Evolutionary conservation across 1,284 basidiomycete species (phyloP).

Genomic region (Erythrobasidium hasegawianum): DNA sequence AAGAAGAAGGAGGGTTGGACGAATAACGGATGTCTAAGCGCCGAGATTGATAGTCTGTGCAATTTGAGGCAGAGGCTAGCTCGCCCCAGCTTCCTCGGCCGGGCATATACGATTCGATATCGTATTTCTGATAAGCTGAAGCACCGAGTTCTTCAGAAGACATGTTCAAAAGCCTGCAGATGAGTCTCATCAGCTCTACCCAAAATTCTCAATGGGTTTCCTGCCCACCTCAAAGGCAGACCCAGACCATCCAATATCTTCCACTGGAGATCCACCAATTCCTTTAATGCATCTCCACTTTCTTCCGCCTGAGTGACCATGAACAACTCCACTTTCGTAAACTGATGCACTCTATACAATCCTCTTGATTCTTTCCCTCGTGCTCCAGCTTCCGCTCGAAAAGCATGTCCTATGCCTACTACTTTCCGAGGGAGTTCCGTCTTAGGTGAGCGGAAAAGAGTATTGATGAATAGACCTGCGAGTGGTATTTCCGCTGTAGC

Average conservation of each 20-base stretch:
- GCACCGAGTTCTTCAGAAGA: conserved; percentile 95
- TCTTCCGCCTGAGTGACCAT: conserved; percentile 58
- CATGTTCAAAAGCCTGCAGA: conserved; percentile 87
- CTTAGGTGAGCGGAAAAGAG: conserved; percentile 27
- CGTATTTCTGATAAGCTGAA: conserved; percentile 89
- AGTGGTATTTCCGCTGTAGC: conserved; percentile 65
- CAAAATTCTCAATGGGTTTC: too few species aligned
- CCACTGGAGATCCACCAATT: conserved; percentile 69
- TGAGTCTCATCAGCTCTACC: too few species aligned
- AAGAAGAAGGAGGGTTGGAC: too few species aligned
- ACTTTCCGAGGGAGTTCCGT: conserved; percentile 65
- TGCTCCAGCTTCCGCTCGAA: conserved; percentile 92
- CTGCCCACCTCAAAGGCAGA: conserved; percentile 68
- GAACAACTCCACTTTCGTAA: conserved; percentile 91
- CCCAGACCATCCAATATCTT: conserved; percentile 70
- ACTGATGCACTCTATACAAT: conserved; percentile 94
- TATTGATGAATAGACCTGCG: conserved; percentile 74
- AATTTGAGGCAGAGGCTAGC: conserved; percentile 88
- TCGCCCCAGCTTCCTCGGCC: conserved; percentile 95
- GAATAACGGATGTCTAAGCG: conserved; percentile 81
- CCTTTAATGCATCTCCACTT: conserved; percentile 74
- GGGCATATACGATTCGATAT: conserved; percentile 99
- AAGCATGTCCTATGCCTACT: conserved; percentile 84
- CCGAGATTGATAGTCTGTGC: conserved; percentile 88
- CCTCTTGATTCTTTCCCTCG: conserved; percentile 86